Evolutionary conservation across 2,329 filamentous ascomycete genomes (phyloP), one percentile per base, ranked within the genome.

Genomic region (Colletotrichum ledebouriae): DNA sequence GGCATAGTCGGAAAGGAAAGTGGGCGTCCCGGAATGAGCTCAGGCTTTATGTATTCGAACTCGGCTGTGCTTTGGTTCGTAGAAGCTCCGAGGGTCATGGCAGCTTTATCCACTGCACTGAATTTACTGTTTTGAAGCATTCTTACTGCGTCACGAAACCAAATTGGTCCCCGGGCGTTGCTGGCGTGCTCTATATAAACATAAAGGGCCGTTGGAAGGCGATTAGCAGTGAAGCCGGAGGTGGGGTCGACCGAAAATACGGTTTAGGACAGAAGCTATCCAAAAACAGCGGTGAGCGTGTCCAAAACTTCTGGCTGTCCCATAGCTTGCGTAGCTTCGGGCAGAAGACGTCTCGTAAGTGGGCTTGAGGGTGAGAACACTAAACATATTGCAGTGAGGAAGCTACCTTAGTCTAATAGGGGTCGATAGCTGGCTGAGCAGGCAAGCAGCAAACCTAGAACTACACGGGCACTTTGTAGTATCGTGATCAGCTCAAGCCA

Each of bases 21-120:
- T 69, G 29, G 68, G 68, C 68, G 68, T 70, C 59, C 49, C 52
- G 68, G 68, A 57, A 69, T 61, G 67, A 69, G 68, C 64, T 59
- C 55, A 60, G 59, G 64, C 68, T 70, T 69, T 47, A 50, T 52
- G 58, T 67, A 47, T 53, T 61, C 39, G 52, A 53, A 50, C 56
- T 63, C 58, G 63, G 67, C 55, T 65, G 66, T 55, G 65, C 65
- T 65, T 65, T 60, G 61, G 61, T 59, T 68, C 61, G 49, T 65
- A 68, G 65, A 68, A 66, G 56, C 61, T 66, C 66, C 66, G 42
- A 63, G 34, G 33, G 47, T 69, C 52, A 69, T 69, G 66, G 55
- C 56, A 52, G 49, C 56, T 69, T 60, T 66, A 20, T 66, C 56
- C 58, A 57, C 57, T 64, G 60, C 46, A 67, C 53, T 64, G 60